A percentile compares a stretch with the other conserved stretches of the same genome.
Conservation (phyloP, 2,329 filamentous ascomycete species). For the Ceratocystis lukuohia region DNA sequence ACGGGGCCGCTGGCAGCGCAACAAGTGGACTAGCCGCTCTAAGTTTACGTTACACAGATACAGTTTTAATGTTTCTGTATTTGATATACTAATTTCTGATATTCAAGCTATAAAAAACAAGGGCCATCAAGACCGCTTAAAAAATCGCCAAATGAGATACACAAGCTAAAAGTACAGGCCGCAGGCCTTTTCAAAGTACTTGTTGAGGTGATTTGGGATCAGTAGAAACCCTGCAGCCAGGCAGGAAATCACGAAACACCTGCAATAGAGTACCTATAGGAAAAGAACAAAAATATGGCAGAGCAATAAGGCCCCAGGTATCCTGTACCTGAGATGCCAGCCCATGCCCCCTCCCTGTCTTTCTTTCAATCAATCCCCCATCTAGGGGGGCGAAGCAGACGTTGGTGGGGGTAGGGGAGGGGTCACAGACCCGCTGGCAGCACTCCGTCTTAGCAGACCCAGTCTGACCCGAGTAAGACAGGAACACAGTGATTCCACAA, state of each 20-base stretch:
- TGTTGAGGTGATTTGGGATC: neutral
- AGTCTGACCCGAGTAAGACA: conserved; percentile 11
- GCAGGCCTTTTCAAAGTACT: neutral
- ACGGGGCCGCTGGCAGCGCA: neutral
- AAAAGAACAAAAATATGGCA: conserved; percentile 7
- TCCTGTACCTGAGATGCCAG: neutral
- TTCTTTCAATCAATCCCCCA: too few relatives aligned
- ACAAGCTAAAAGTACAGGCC: conserved; percentile 1
- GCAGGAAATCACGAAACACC: conserved; percentile 4
- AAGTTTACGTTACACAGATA: neutral
- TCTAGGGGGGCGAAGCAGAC: too few relatives aligned
- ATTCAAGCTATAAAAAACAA: conserved; percentile 8
- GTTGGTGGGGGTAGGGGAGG: neutral
- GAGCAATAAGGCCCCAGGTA: neutral
- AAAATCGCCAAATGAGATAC: neutral
- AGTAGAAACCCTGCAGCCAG: neutral
- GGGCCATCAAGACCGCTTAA: neutral
- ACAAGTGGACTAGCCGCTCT: neutral
- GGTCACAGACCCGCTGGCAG: neutral
- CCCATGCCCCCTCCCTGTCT: neutral
- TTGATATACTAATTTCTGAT: neutral
- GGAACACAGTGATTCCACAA: neutral
- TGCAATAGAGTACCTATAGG: neutral
- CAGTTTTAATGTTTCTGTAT: neutral
- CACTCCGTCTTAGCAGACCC: conserved; percentile 6